These are phyloP conservation scores for Acer yangbiense DNA, from an alignment of 345 rosid genomes.

Conservation along the genomic window DNA sequence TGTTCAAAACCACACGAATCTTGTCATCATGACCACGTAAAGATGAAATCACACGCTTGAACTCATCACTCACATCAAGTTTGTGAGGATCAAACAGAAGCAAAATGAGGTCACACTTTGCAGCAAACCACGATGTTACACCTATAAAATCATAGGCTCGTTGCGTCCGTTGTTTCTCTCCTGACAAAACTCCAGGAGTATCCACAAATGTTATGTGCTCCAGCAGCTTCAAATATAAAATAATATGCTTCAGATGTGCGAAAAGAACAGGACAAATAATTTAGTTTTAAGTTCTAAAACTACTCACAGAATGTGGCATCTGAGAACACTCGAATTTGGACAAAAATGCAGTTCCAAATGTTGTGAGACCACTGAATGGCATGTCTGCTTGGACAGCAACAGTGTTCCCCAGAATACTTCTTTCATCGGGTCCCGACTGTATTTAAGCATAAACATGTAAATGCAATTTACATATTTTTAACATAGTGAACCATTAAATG, in stretches of 20 bases:
- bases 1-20: constrained; percentile 93
- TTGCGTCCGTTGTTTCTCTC: constrained; percentile 92
- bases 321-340: constrained; percentile 97
- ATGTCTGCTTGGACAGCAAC: constrained; percentile 95
- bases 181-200: constrained; percentile 95
- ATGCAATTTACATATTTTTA: neutral
- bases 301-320: constrained; percentile 90
- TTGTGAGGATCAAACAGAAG: constrained; percentile 97
- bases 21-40: constrained; percentile 96
- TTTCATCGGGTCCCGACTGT: constrained; percentile 92
- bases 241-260: constrained; percentile 15
- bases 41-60: constrained; percentile 94
- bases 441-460: constrained; percentile 23
- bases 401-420: constrained; percentile 97
- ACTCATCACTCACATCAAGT: constrained; percentile 93
- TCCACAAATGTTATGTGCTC: constrained; percentile 92
- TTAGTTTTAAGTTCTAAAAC: constrained; percentile 15
- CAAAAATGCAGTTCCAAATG: constrained; percentile 90
- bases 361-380: constrained; percentile 92
- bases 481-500: neutral
- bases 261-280: constrained; percentile 11
- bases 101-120: constrained; percentile 94
- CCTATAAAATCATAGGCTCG: constrained; percentile 91
- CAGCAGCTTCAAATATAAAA: constrained; percentile 59
- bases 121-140: constrained; percentile 96